phyloP scores from a whole-genome alignment of 2,329 filamentous ascomycete genomes.

The Monilinia fructigena region DNA sequence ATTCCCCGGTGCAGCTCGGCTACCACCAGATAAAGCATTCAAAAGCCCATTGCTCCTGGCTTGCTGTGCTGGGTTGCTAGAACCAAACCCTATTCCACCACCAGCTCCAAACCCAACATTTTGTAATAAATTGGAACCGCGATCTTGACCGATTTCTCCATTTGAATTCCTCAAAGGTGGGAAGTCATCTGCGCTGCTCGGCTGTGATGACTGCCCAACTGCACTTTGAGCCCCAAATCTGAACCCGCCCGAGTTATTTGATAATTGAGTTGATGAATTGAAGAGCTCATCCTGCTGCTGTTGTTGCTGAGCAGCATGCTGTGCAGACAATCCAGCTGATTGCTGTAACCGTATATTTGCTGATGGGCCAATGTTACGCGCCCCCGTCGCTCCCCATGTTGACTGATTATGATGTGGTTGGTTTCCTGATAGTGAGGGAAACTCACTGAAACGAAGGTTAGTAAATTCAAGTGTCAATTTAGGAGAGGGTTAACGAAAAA shows the following conservation, averaged over 20 bases:
- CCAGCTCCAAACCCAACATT: constrained; percentile 56
- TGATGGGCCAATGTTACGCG: constrained; percentile 36
- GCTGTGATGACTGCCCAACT: constrained; percentile 41
- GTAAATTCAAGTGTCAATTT: constrained; percentile 19
- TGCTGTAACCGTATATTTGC: constrained; percentile 38
- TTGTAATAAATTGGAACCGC: constrained; percentile 52
- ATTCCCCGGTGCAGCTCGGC: constrained; percentile 47
- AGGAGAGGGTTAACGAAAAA: not conserved
- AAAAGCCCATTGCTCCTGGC: constrained; percentile 60
- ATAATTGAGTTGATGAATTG: constrained; percentile 38
- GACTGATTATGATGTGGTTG: constrained; percentile 45
- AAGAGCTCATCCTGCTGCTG: constrained; percentile 42
- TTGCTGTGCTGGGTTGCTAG: constrained; percentile 42
- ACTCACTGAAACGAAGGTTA: constrained; percentile 51
- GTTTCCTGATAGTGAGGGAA: constrained; percentile 63
- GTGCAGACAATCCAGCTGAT: constrained; percentile 34
- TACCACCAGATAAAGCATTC: constrained; percentile 62
- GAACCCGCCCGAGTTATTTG: constrained; percentile 38
- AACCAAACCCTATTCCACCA: constrained; percentile 42
- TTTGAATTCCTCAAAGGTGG: constrained; percentile 59
- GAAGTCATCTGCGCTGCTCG: constrained; percentile 56
- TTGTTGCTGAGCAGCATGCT: constrained; percentile 37
- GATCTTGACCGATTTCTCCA: constrained; percentile 58
- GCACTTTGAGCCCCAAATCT: constrained; percentile 40
- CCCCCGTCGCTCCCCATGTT: constrained; percentile 38